Conservation (phyloP, 108 stramenopile genomes). For the Hondaea fermentalgiana region DNA sequence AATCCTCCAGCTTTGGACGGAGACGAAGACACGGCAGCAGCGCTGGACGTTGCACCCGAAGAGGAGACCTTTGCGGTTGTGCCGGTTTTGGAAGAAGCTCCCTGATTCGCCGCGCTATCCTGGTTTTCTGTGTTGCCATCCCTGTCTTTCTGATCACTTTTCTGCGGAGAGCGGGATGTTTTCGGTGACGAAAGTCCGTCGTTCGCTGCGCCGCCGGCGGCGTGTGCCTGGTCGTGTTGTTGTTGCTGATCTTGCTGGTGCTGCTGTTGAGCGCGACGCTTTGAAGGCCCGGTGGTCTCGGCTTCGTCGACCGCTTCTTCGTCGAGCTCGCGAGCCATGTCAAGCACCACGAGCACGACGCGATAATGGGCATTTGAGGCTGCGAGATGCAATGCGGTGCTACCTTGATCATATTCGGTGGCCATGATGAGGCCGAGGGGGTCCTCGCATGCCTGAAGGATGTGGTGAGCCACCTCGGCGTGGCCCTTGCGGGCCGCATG, state of each 20-base stretch:
- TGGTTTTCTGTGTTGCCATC: background rate
- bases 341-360: background rate
- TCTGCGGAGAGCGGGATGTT: no score
- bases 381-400: background rate
- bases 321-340: background rate
- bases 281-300: background rate
- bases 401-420: background rate
- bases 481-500: slow-evolving; percentile 48
- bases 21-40: no score
- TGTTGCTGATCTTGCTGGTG: no score
- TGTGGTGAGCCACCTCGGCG: background rate
- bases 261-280: no score
- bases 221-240: no score
- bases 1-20: no score
- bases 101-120: background rate
- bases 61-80: no score
- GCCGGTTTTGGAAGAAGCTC: background rate
- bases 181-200: no score
- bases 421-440: background rate
- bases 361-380: background rate
- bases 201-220: no score
- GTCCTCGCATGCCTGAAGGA: background rate
- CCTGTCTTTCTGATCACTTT: background rate
- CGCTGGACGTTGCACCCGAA: no score
- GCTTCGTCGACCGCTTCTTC: background rate